Base-by-base conservation (phyloP, 306 rosid species). In the Dalbergia cultrata region DNA sequence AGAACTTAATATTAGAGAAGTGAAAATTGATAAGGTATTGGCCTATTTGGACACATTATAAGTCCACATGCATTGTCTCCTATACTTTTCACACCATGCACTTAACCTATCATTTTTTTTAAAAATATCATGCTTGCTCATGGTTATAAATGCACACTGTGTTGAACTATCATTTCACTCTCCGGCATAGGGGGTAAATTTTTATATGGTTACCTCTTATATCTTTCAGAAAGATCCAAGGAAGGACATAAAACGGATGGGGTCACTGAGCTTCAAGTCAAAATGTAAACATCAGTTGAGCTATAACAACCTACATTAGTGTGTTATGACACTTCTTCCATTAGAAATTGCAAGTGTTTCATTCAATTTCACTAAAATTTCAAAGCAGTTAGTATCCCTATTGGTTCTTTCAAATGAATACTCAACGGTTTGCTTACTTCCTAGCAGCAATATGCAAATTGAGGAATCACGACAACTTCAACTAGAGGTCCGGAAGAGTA, bases 401-500 rank as follows among this genome's bases (percentile, higher is more conserved):
- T 41, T 26, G 59, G 18, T 7, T 10, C 16, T 31, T 21, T 56
- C 33, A 7, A 33, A 14, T 78, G 1, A 66, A 5, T 18, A 31
- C 75, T 74, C 12, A 9, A 9, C 22, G 41, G 43, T 47, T 31
- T 8, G 61, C 37, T n/a, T 35, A 19, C 31, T 75, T 71, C 22
- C 63, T 62, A 14, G 52, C 75, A 88, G 89, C 70, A 75, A 70
- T 1, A 80, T 33, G 80, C 84, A 85, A 85, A 85, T 88, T 13
- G 85, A 82, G 80, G 89, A 85, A 60, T 74, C 89, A 52, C 43
- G 43, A 4, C 70, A 80, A 53, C 70, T 88, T 16, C 91, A 88
- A 22, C 63, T 74, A 68, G 89, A 88, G 54, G 81, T 83, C 31
- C 57, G 74, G 74, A 85, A 44, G 50, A 81, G 85, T 41, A 80